Percentiles rank a stretch among this genome's conserved stretches.
Evolutionary conservation across 2,329 filamentous ascomycete genomes (phyloP).

Genomic region (Fusarium armeniacum): DNA sequence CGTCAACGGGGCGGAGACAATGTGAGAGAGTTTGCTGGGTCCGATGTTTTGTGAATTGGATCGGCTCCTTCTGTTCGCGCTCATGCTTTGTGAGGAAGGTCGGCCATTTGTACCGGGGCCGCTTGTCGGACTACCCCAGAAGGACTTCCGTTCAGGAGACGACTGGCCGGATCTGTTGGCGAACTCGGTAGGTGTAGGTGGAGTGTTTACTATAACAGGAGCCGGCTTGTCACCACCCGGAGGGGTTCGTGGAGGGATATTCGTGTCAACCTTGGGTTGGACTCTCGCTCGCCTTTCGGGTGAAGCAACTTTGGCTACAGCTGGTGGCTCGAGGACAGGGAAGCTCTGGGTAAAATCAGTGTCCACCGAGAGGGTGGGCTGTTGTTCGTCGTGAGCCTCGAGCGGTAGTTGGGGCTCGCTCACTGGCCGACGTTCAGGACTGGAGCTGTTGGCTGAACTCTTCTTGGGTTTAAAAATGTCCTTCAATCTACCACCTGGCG

Average conservation of each 20-base stretch:
- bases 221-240: conserved; percentile 59
- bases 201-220: conserved; percentile 74
- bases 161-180: conserved; percentile 41
- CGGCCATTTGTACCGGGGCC: conserved; percentile 64
- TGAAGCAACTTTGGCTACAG: conserved; percentile 51
- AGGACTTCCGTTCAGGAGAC: conserved; percentile 51
- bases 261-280: conserved; percentile 52
- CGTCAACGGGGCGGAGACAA: conserved; percentile 78
- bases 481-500: conserved; percentile 77
- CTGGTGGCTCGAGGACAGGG: conserved; percentile 50
- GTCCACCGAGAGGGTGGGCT: conserved; percentile 39
- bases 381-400: conserved; percentile 41
- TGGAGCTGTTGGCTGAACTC: conserved; percentile 41
- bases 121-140: conserved; percentile 48
- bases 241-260: conserved; percentile 62
- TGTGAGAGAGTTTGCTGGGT: conserved; percentile 90
- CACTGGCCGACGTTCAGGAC: conserved; percentile 41
- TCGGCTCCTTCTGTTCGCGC: conserved; percentile 72
- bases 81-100: conserved; percentile 76
- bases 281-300: conserved; percentile 49
- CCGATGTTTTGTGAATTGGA: conserved; percentile 69
- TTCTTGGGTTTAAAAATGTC: conserved; percentile 69
- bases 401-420: conserved; percentile 42
- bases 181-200: conserved; percentile 72
- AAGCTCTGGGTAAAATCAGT: conserved; percentile 40